Conservation (phyloP, 2,329 filamentous ascomycete species). For the Paecilomyces variotii region DNA sequence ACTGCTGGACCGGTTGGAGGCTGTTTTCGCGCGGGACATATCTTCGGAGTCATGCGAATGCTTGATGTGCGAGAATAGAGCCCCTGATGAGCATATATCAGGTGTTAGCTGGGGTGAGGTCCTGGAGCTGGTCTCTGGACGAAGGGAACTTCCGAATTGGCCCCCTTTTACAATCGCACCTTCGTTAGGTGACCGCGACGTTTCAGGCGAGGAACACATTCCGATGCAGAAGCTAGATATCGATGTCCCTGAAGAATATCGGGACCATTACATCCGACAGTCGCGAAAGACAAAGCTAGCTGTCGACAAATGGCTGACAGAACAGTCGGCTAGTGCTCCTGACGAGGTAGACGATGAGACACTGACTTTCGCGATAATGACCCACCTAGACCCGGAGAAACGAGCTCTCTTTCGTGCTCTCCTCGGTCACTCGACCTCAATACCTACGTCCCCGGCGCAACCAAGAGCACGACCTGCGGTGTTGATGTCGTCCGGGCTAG, state of each 20-base stretch:
- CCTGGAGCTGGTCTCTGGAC: slow-evolving; percentile 81
- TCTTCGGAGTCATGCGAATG: slow-evolving; percentile 79
- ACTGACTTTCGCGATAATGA: slow-evolving; percentile 84
- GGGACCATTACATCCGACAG: slow-evolving; percentile 85
- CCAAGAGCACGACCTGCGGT: slow-evolving; percentile 62
- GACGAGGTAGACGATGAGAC: slow-evolving; percentile 93
- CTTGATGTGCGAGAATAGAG: slow-evolving; percentile 67
- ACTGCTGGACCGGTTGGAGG: slow-evolving; percentile 80
- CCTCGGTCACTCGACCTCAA: slow-evolving; percentile 43
- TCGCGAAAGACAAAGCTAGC: slow-evolving; percentile 87
- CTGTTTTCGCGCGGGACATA: slow-evolving; percentile 88
- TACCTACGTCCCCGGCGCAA: slow-evolving; percentile 42
- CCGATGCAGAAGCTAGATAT: slow-evolving; percentile 78
- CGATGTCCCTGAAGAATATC: slow-evolving; percentile 87
- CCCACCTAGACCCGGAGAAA: slow-evolving; percentile 68
- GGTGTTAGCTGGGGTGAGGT: slow-evolving; percentile 95
- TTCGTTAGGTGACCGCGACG: slow-evolving; percentile 48
- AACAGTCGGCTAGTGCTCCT: slow-evolving; percentile 64
- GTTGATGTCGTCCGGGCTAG: slow-evolving; percentile 64
- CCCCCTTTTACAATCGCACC: slow-evolving; percentile 72
- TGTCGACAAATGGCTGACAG: slow-evolving; percentile 83
- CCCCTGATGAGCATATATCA: slow-evolving; percentile 44
- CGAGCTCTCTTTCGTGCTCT: slow-evolving; percentile 76
- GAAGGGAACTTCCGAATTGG: slow-evolving; percentile 78
- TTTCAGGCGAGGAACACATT: slow-evolving; percentile 44